Percentiles rank a stretch among this genome's conserved stretches.
These are phyloP conservation scores for Lasiodiplodia hormozganensis DNA, from an alignment of 2,329 filamentous ascomycete genomes.

Conservation along the genomic window DNA sequence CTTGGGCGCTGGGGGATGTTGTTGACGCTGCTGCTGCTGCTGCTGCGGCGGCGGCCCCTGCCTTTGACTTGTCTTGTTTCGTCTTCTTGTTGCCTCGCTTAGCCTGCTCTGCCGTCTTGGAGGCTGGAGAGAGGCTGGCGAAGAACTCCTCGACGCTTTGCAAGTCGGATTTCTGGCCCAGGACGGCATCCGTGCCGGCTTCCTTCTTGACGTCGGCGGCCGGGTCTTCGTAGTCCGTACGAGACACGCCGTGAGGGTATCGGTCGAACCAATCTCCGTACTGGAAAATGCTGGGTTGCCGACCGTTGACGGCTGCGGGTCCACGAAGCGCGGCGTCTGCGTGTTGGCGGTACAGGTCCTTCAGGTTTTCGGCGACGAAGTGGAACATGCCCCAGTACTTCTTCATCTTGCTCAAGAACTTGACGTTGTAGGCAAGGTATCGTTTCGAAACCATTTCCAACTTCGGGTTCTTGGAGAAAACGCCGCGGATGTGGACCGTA, in stretches of 20 bases:
- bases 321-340: conserved; percentile 80
- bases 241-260: conserved; percentile 90
- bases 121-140: conserved; percentile 73
- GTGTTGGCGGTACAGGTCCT: conserved; percentile 84
- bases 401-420: conserved; percentile 93
- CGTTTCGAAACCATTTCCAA: conserved; percentile 81
- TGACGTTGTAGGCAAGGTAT: conserved; percentile 86
- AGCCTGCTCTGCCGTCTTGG: conserved; percentile 45
- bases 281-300: conserved; percentile 71
- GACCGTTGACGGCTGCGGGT: conserved; percentile 45
- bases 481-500: conserved; percentile 91
- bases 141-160: conserved; percentile 96
- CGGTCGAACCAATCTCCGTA: conserved; percentile 98
- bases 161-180: conserved; percentile 88
- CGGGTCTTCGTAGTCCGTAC: conserved; percentile 82
- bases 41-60: background rate
- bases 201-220: conserved; percentile 72
- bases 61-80: conserved; percentile 29
- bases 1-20: conserved; percentile 33
- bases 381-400: conserved; percentile 99
- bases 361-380: conserved; percentile 91
- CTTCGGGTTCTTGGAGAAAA: conserved; percentile 81
- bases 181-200: conserved; percentile 82
- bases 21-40: background rate
- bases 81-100: conserved; percentile 31